These are phyloP conservation scores for Bigelowiella natans DNA, from an alignment of 78 protist species.

Conservation along the genomic window DNA sequence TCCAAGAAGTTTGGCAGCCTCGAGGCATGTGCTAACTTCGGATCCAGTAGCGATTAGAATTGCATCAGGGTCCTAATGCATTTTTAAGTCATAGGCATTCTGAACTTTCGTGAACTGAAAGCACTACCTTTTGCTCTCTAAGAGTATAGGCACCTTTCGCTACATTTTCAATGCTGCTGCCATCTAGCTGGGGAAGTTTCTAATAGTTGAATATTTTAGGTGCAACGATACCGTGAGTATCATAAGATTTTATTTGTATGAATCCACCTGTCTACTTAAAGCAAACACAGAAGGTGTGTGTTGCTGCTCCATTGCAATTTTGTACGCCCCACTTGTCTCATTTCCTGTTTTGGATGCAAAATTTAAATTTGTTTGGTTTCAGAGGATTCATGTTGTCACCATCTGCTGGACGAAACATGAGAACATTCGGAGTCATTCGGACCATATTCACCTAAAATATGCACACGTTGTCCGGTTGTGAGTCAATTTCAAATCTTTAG, in stretches of 20 bases:
- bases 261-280: background rate
- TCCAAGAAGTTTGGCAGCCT: too few relatives aligned
- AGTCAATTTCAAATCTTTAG: too few relatives aligned
- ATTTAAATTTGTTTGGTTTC: background rate
- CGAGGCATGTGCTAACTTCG: too few relatives aligned
- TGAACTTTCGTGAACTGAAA: too few relatives aligned
- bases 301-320: background rate
- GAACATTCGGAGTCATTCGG: conserved; percentile 85
- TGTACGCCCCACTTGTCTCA: conserved; percentile 91
- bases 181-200: background rate
- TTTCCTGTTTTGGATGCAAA: conserved; percentile 34
- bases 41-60: too few relatives aligned
- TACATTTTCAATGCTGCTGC: background rate
- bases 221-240: background rate
- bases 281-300: conserved; percentile 71
- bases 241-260: background rate
- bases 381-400: background rate
- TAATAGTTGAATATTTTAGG: background rate
- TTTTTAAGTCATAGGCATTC: too few relatives aligned
- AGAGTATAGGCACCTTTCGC: background rate
- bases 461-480: too few relatives aligned
- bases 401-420: conserved; percentile 74
- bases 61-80: too few relatives aligned
- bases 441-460: too few relatives aligned
- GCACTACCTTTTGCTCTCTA: background rate